Evolutionary conservation across 192 early-diverging fungal genomes (phyloP).

Genomic region (Phycomyces nitens): DNA sequence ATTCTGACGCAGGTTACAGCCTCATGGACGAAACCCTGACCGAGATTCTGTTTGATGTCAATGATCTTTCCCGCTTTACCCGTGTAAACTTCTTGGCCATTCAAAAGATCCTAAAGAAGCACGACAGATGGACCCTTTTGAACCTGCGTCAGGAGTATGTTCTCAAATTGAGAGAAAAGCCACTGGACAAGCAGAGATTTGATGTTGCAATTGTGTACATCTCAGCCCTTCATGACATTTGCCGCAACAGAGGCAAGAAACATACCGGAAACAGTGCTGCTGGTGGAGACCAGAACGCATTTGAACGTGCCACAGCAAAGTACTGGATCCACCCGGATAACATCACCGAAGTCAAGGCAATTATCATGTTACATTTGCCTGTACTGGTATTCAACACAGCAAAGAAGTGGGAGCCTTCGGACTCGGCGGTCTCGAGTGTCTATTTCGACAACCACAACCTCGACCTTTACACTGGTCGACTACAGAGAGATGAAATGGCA

Average conservation of each 20-base stretch:
- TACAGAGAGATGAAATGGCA: conserved; percentile 88
- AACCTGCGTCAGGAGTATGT: conserved; percentile 23
- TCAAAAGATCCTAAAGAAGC: conserved; percentile 96
- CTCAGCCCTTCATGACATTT: conserved; percentile 74
- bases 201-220: conserved; percentile 87
- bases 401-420: conserved; percentile 69
- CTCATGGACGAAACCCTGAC: conserved; percentile 65
- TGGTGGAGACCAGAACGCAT: conserved; percentile 41
- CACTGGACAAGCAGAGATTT: conserved; percentile 84
- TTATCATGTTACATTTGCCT: conserved; percentile 86
- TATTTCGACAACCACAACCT: conserved; percentile 93
- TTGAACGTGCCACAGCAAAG: conserved; percentile 85
- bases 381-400: conserved; percentile 72
- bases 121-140: conserved; percentile 62
- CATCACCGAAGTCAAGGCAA: conserved; percentile 91
- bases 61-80: conserved; percentile 77
- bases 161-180: conserved; percentile 38
- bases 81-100: conserved; percentile 82
- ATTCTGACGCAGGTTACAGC: conserved; percentile 51
- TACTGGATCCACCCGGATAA: conserved; percentile 98
- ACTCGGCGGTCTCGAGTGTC: conserved; percentile 87
- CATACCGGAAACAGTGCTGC: conserved; percentile 23
- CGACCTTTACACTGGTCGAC: conserved; percentile 84
- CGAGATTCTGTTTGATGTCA: conserved; percentile 56
- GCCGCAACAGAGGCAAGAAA: conserved; percentile 46